These are phyloP conservation scores for Xylariaceae sp. DNA, from an alignment of 2,329 filamentous ascomycete genomes.

Conservation along the genomic window DNA sequence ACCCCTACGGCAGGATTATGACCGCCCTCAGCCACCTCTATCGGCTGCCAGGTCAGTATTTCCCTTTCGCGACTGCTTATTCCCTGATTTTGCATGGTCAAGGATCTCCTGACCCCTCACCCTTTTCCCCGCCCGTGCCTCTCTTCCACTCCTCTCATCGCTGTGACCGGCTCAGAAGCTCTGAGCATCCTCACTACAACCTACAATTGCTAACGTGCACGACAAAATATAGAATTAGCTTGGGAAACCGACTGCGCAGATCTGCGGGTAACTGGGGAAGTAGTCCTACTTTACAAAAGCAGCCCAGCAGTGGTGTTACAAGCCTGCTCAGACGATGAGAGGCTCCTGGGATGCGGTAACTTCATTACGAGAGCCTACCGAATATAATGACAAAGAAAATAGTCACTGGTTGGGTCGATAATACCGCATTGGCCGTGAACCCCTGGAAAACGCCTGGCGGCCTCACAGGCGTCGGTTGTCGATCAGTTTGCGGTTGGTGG, in stretches of 20 bases:
- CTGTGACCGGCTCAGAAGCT: neutral
- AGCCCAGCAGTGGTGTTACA: slow-evolving; percentile 20
- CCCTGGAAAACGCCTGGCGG: too few species aligned
- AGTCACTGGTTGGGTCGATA: too few species aligned
- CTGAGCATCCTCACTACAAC: neutral
- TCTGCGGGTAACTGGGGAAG: slow-evolving; percentile 44
- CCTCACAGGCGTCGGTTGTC: too few species aligned
- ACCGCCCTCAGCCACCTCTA: slow-evolving; percentile 27
- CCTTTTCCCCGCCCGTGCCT: too few species aligned
- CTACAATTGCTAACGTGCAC: neutral
- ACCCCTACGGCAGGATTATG: slow-evolving; percentile 19
- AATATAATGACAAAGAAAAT: neutral
- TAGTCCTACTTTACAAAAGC: slow-evolving; percentile 37
- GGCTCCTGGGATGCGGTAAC: neutral
- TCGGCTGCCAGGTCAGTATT: slow-evolving; percentile 34
- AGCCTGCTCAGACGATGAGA: slow-evolving; percentile 18
- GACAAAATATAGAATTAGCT: slow-evolving; percentile 27
- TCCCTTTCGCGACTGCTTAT: neutral
- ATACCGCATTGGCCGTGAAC: too few species aligned
- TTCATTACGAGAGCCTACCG: neutral
- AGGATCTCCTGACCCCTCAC: too few species aligned
- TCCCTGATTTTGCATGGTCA: slow-evolving; percentile 26
- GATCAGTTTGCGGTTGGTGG: too few species aligned
- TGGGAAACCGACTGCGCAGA: slow-evolving; percentile 46
- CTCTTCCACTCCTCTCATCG: neutral